These are phyloP conservation scores for Lycium barbarum DNA, from an alignment of 257 asterid genomes.

Conservation along the genomic window DNA sequence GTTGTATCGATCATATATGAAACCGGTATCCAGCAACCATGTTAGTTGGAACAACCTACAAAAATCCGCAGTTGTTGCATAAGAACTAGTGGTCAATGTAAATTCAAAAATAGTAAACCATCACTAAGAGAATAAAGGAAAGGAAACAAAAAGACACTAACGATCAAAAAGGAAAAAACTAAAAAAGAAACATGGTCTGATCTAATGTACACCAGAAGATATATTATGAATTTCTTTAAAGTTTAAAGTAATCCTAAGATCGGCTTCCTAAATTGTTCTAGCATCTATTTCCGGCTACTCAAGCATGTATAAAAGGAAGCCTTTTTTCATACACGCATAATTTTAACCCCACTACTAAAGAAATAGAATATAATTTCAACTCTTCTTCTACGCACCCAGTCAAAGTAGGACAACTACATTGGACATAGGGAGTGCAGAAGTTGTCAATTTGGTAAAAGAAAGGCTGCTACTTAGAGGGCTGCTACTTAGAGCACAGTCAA, in stretches of 20 bases:
- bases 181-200: constrained; percentile 9
- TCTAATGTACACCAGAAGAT: not conserved
- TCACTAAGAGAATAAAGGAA: not conserved
- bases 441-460: constrained; percentile 4
- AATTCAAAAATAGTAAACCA: constrained; percentile 25
- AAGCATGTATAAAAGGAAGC: constrained; percentile 8
- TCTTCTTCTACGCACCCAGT: not conserved
- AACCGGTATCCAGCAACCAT: constrained; percentile 86
- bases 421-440: not conserved
- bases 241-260: not conserved
- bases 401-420: not conserved
- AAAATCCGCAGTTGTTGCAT: constrained; percentile 40
- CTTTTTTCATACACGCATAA: not conserved
- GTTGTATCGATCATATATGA: constrained; percentile 76
- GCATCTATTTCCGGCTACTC: not conserved
- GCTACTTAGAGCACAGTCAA: not conserved
- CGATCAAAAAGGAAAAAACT: not conserved
- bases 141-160: not conserved
- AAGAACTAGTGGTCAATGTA: constrained; percentile 33
- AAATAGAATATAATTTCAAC: not conserved
- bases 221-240: not conserved
- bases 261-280: not conserved
- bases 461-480: not conserved
- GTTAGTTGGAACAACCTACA: constrained; percentile 97
- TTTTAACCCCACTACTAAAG: not conserved